These are phyloP conservation scores for Isatis lusitanica DNA, from an alignment of 441 rosid genomes.

Conservation along the genomic window DNA sequence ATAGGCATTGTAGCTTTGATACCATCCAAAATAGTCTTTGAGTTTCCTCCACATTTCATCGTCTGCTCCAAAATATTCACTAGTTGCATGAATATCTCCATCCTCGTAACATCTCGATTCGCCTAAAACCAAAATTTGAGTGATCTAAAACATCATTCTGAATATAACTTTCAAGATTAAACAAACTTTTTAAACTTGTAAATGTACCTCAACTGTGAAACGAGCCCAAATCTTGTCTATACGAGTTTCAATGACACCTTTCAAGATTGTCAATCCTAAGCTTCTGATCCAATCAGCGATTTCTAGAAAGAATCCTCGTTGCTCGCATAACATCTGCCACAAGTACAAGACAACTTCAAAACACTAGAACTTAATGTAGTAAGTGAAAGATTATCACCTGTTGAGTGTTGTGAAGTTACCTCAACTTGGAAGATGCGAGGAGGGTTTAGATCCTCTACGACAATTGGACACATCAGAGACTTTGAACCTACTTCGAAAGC, in stretches of 20 bases:
- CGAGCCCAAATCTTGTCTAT: slow-evolving; percentile 87
- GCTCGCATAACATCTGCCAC: slow-evolving; percentile 87
- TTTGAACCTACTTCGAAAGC: slow-evolving; percentile 92
- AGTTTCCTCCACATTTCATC: slow-evolving; percentile 43
- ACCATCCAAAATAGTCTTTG: slow-evolving; percentile 49
- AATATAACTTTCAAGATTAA: neutral
- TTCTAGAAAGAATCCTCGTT: slow-evolving; percentile 86
- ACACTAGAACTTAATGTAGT: neutral
- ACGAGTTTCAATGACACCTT: slow-evolving; percentile 82
- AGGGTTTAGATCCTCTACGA: slow-evolving; percentile 82
- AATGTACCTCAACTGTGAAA: slow-evolving; percentile 80
- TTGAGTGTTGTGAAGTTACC: slow-evolving; percentile 43
- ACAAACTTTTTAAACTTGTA: neutral
- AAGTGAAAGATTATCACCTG: neutral
- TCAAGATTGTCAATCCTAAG: slow-evolving; percentile 88
- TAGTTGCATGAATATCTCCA: slow-evolving; percentile 88
- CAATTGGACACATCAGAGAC: slow-evolving; percentile 83
- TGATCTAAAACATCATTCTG: neutral
- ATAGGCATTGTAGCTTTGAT: slow-evolving; percentile 52
- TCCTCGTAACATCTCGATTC: slow-evolving; percentile 79
- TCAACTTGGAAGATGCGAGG: slow-evolving; percentile 93
- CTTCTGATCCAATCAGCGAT: slow-evolving; percentile 87
- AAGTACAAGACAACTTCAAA: neutral
- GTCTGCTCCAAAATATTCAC: slow-evolving; percentile 83
- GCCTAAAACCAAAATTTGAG: slow-evolving; percentile 51